Evolutionary conservation across 768 basidiomycete genomes (phyloP).

Genomic region (Sporobolomyces pararoseus): DNA sequence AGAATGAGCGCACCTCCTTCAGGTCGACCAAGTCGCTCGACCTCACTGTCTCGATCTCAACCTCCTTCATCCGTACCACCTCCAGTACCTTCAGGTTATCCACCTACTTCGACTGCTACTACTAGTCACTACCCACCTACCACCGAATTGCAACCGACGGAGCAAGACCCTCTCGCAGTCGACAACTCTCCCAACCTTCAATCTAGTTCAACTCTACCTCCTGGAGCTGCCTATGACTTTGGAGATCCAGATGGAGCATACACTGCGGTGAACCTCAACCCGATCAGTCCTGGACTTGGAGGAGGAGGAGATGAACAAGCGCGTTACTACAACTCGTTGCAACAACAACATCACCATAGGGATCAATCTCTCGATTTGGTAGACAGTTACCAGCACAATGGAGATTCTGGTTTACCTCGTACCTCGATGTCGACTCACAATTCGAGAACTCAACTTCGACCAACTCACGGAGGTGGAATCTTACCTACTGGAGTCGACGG

Average conservation of each 20-base stretch:
- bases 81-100: constrained; percentile 17
- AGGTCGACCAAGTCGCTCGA: constrained; percentile 5
- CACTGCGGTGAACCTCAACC: no score
- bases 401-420: background rate
- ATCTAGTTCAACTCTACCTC: background rate
- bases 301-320: background rate
- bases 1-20: background rate
- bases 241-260: constrained; percentile 20
- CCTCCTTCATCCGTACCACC: background rate
- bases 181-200: constrained; percentile 26
- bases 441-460: constrained; percentile 27
- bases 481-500: constrained; percentile 13
- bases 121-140: background rate
- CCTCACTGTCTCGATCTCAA: constrained; percentile 12
- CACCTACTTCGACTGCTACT: background rate
- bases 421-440: constrained; percentile 32
- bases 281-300: constrained; percentile 3
- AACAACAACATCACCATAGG: background rate
- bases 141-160: background rate
- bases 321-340: background rate
- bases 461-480: background rate
- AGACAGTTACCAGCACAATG: constrained; percentile 10
- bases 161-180: constrained; percentile 27
- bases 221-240: constrained; percentile 2
- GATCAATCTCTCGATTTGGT: constrained; percentile 23